Conservation (phyloP, 202 grass and related monocot genomes). For the Cymbopogon flexuosus region DNA sequence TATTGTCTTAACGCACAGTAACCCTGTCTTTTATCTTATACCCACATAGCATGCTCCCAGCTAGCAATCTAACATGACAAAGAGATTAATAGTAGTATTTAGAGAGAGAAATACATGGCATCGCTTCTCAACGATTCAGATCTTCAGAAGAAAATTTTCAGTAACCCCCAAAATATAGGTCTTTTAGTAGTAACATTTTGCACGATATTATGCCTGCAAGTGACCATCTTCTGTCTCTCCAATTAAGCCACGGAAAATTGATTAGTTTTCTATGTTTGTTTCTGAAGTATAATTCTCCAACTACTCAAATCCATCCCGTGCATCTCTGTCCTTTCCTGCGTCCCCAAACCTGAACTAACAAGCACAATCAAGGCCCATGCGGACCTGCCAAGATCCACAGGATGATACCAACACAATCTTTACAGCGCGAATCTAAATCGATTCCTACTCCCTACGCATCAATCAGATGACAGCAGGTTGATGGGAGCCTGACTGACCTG, state of each 20-base stretch:
- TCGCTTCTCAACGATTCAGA: neutral
- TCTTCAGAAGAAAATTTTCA: neutral
- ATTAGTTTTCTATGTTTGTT: neutral
- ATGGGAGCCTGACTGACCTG: slow-evolving; percentile 43
- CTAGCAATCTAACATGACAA: neutral
- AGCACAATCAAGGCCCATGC: neutral
- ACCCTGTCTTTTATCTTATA: neutral
- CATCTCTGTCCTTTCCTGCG: neutral
- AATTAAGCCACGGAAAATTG: neutral
- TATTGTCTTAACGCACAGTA: neutral
- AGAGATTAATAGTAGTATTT: neutral
- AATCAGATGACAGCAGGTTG: neutral
- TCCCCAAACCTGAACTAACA: neutral
- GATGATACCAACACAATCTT: neutral
- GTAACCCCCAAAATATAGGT: neutral
- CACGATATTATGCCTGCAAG: neutral
- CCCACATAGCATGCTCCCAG: neutral
- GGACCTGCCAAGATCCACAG: slow-evolving; percentile 2
- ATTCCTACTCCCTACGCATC: neutral
- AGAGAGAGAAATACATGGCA: neutral
- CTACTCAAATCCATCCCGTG: neutral
- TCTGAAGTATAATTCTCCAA: slow-evolving; percentile 6
- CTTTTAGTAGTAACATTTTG: neutral
- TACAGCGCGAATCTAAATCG: neutral
- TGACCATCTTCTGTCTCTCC: neutral